A percentile compares a stretch with the other conserved stretches of the same genome.
Conservation (phyloP, 2,329 filamentous ascomycete species). For the Xylariomycetidae sp. region DNA sequence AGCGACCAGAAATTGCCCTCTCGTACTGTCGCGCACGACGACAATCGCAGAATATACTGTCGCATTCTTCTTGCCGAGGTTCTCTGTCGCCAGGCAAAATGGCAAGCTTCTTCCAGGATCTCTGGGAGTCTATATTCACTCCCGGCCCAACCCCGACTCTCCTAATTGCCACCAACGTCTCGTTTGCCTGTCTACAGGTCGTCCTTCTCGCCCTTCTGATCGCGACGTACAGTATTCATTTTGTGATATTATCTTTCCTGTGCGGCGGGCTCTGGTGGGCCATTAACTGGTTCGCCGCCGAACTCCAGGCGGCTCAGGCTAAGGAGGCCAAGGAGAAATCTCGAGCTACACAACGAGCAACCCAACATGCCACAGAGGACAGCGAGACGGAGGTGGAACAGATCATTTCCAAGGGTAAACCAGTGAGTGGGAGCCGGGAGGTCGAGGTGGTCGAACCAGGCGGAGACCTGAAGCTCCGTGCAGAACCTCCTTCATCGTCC, state of each 20-base stretch:
- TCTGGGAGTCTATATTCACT: conserved; percentile 91
- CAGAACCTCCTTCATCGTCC: conserved; percentile 28
- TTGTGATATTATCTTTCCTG: conserved; percentile 73
- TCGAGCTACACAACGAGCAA: conserved; percentile 30
- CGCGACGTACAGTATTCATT: conserved; percentile 84
- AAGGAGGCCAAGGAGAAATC: conserved; percentile 38
- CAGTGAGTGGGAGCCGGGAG: conserved; percentile 33
- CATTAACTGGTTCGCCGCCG: conserved; percentile 94
- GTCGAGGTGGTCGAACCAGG: conserved; percentile 37
- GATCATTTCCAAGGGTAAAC: conserved; percentile 18
- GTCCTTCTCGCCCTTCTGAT: conserved; percentile 72
- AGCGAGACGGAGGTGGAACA: conserved; percentile 50
- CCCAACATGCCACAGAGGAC: conserved; percentile 33
- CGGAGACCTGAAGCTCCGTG: conserved; percentile 47
- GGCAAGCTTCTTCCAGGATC: conserved; percentile 63
- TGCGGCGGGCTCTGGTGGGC: conserved; percentile 83
- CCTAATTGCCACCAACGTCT: conserved; percentile 81
- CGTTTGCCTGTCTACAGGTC: conserved; percentile 80
- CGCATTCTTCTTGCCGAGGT: conserved; percentile 13
- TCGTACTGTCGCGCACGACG: conserved; percentile 15
- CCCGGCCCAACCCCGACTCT: conserved; percentile 86
- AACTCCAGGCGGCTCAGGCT: conserved; percentile 46
- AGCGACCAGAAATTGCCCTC: conserved; percentile 2
- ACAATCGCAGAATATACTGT: conserved; percentile 7
- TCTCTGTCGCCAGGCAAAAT: conserved; percentile 31